Conservation (phyloP, 108 stramenopile genomes). For the Epithemia pelagica region DNA sequence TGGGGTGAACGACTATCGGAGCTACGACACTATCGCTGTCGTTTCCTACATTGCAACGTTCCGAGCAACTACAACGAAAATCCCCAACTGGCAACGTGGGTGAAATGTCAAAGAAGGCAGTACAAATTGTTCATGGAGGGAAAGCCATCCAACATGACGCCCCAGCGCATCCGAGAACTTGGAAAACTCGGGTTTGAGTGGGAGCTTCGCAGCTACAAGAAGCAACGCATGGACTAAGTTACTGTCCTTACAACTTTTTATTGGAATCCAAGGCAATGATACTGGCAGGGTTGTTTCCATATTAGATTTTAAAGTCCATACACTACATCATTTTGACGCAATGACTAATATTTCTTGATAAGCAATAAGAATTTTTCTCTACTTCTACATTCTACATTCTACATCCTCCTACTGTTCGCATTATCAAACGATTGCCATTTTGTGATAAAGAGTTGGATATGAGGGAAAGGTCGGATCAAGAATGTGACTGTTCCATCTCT, state of each 20-base stretch:
- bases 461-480: too few species aligned
- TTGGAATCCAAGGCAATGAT: too few species aligned
- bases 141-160: conserved; percentile 35
- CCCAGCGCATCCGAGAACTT: conserved; percentile 29
- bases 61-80: conserved; percentile 22
- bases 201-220: conserved; percentile 24
- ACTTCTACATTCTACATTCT: too few species aligned
- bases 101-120: conserved; percentile 38
- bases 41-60: conserved; percentile 26
- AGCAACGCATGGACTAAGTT: not conserved
- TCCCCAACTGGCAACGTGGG: conserved; percentile 39
- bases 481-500: too few species aligned
- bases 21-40: conserved; percentile 10
- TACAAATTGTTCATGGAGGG: conserved; percentile 35
- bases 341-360: too few species aligned
- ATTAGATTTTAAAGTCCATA: too few species aligned
- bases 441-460: too few species aligned
- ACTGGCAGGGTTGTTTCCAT: too few species aligned
- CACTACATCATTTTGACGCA: too few species aligned
- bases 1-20: conserved; percentile 22
- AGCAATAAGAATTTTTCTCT: too few species aligned
- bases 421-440: too few species aligned
- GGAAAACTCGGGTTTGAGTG: conserved; percentile 43
- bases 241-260: not conserved
- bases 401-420: too few species aligned